Base-by-base conservation (phyloP, 2,329 filamentous ascomycete genomes). In the Torrubiella hemipterigena region DNA sequence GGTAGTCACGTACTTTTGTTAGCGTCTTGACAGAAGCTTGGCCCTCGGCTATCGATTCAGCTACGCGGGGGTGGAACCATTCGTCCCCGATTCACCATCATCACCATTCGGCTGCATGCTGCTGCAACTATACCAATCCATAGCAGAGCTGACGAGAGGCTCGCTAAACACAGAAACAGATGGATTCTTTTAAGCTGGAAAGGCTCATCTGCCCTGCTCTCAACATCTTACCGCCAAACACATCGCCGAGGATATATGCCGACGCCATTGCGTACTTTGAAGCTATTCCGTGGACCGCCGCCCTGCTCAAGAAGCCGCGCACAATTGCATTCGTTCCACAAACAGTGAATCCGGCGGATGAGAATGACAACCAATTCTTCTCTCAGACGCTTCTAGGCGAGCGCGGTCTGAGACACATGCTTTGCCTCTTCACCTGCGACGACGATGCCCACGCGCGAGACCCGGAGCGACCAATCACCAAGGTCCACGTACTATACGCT, bases 281-380 rank as follows among this genome's bases (percentile, higher is more conserved):
- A 29, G 45, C 51, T 1, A 43, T 55, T 18, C 48, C 55, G 7
- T 59, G 57, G 56, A 56, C 51, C 27, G 44, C 48, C 20, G 30
- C 38, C 10, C 45, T 54, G 17, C 46, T 59, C 9, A 36, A 36
- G 2, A 36, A 35, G 9, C 43, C 44, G 3, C 35, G 42, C 30
- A 34, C 47, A 13, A 46, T 54, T n/a, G 38, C 47, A 15, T 58
- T 54, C 38, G 40, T 55, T 19, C 49, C 54, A 10, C 44, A 48
- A 22, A 50, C 49, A 32, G 46, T 52, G 33, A 52, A 53, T 36
- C 51, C 54, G 9, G 7, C 38, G 22, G 38, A 34, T 32, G 22
- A 35, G 10, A 22, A 36, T 3, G 48, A 52, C 34, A 54, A 59
- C 25, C 54, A 56, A 17, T 42, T 58, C 35, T 46, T 59, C 33